Evolutionary conservation across 2,329 filamentous ascomycete species (phyloP), one percentile per base, ranked within the genome.

Genomic region (Colletotrichum falcatum): DNA sequence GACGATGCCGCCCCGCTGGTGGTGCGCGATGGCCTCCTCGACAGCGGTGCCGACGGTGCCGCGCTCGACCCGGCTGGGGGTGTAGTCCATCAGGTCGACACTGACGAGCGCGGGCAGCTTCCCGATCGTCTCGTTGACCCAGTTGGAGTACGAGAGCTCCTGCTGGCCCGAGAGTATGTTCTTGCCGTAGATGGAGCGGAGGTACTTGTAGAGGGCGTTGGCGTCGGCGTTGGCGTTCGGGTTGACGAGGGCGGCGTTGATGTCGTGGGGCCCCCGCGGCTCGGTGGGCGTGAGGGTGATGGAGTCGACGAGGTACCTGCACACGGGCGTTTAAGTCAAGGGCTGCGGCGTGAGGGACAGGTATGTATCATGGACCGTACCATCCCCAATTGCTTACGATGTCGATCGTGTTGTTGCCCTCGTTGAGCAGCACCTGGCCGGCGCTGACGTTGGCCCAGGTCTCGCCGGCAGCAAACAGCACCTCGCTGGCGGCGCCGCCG

Each of bases 21-120:
- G 78, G 72, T 83, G 83, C 2, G 77, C 77, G 56, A 86, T 82
- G n/a, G 83, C 83, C 23, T 85, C 81, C 66, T 86, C 83, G 5
- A 85, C 79, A 23, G 84, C 78, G 0, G 78, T 83, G 33, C 80
- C 81, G 12, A 77, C 76, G 1, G 81, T 80, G 35, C 83, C 83
- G 9, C 76, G 77, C 60, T 82, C 81, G 16, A 81, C 84, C 30
- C 84, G 81, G 7, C 81, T 83, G 1, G 84, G 82, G 20, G 80
- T 82, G 77, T 86, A 86, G 71, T 86, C 84, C 77, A 86, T 86
- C 23, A 86, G 73, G 71, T 86, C 84, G 7, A 84, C 74, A 1
- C 82, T 80, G 2, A 85, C 76, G 12, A 86, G 79, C 0, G 84
- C 84, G 0, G 84, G 84, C 0, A 82, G 83, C 77, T 84, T 84